Evolutionary conservation across 2,329 filamentous ascomycete species (phyloP), one percentile per base, ranked within the genome.

Genomic region (Cladobotryum mycophilum): DNA sequence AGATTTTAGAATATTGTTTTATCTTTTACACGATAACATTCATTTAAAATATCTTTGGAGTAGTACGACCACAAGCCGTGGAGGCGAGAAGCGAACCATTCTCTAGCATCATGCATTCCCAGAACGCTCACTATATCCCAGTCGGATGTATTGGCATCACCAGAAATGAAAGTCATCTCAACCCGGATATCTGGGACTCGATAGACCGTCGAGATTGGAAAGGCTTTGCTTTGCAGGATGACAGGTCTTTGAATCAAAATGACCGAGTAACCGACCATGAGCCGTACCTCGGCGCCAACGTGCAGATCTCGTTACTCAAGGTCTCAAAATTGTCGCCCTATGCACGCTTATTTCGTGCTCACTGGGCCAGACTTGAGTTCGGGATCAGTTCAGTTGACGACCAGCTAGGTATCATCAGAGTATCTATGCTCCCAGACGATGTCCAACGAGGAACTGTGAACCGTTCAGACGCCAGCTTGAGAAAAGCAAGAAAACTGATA

Each of bases 391-490:
- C 51, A 2, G 51, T 59, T 5, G 43, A 55, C 12, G 46, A 56
- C 3, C 41, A 56, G 1, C 43, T 51, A 5, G 67, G 64, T 15
- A 60, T 70, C 5, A 37, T 81, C 7, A 75, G 84, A 18, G 70
- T 88, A 1, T 83, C 85, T 58, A 57, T 86, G 4, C 73, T 88
- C 2, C 82, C 85, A 2, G 81, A 86, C 55, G 86, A 91, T 64
- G 71, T 81, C 34, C 74, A 76, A 2, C 75, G 80, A 30, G 62
- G 70, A 1, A 63, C 65, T 4, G 69, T 87, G n/a, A 69, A 78
- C 37, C 73, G 81, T 6, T 70, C 67, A 1, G 69, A 74, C 50
- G 58, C 57, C 2, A 63, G 60, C 14, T 62, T 86, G 5, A 68
- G 69, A 25, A 74, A 65, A 46, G 65, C 71, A 1, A 68, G 84